Evolutionary conservation across 2,329 filamentous ascomycete genomes (phyloP).

Genomic region (Microascus cirrosus): DNA sequence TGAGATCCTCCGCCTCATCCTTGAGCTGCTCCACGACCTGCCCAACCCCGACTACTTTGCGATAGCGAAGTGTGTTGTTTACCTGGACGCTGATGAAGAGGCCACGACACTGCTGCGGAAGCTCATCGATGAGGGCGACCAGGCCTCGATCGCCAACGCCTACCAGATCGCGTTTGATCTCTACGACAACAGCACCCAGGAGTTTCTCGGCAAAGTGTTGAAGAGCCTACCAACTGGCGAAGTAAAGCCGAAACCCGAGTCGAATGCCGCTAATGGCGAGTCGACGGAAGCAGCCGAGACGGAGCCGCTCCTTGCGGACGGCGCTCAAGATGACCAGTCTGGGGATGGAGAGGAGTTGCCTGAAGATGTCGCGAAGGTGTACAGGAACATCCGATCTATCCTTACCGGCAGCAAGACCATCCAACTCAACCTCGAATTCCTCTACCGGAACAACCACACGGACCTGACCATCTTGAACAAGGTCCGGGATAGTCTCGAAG

Average conservation of each 20-base stretch:
- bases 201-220: conserved; percentile 86
- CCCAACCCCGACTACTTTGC: conserved; percentile 93
- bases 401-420: conserved; percentile 89
- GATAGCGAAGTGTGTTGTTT: conserved; percentile 95
- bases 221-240: conserved; percentile 58
- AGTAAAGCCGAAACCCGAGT: conserved; percentile 22
- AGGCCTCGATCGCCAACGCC: conserved; percentile 69
- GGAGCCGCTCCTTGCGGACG: conserved; percentile 39
- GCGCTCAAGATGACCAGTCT: conserved; percentile 27
- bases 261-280: conserved; percentile 11
- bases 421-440: conserved; percentile 87
- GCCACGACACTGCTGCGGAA: conserved; percentile 77
- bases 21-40: conserved; percentile 91
- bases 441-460: conserved; percentile 90
- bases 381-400: conserved; percentile 53
- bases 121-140: conserved; percentile 69
- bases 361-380: conserved; percentile 43
- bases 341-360: conserved; percentile 41
- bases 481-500: conserved; percentile 88
- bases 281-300: conserved; percentile 32
- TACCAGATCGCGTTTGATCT: conserved; percentile 98
- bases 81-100: conserved; percentile 83
- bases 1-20: conserved; percentile 78
- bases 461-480: conserved; percentile 92
- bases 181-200: conserved; percentile 96